Evolutionary conservation across 768 basidiomycete species (phyloP).

Genomic region (Pholiota microspora): DNA sequence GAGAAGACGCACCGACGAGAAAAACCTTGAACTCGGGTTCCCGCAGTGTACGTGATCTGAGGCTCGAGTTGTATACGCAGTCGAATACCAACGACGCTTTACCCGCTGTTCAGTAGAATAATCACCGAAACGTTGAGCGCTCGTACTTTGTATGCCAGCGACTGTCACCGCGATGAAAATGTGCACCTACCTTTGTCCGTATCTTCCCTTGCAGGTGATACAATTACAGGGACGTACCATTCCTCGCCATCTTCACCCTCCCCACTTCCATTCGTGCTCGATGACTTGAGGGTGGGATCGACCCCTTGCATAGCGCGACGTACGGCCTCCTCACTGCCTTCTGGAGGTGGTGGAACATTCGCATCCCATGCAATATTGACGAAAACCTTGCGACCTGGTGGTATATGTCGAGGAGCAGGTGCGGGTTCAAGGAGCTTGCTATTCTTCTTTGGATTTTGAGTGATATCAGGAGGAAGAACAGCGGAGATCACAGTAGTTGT

Average conservation of each 20-base stretch:
- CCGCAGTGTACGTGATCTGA: slow-evolving; percentile 57
- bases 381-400: slow-evolving; percentile 62
- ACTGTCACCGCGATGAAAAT: too few relatives aligned
- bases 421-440: slow-evolving; percentile 27
- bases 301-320: slow-evolving; percentile 53
- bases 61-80: slow-evolving; percentile 57
- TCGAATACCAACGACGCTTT: slow-evolving; percentile 72
- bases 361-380: slow-evolving; percentile 72
- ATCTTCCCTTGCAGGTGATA: slow-evolving; percentile 62
- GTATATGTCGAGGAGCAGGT: slow-evolving; percentile 30
- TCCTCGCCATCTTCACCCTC: slow-evolving; percentile 32
- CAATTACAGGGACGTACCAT: slow-evolving; percentile 70
- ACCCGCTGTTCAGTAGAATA: slow-evolving; percentile 48
- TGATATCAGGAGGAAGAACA: slow-evolving; percentile 25
- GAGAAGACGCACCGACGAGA: slow-evolving; percentile 53
- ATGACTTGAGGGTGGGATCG: slow-evolving; percentile 17
- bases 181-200: slow-evolving; percentile 62
- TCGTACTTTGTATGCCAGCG: too few relatives aligned
- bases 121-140: background rate
- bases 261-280: background rate
- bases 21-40: slow-evolving; percentile 69
- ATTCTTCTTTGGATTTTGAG: slow-evolving; percentile 4
- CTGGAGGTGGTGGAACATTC: slow-evolving; percentile 67
- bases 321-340: slow-evolving; percentile 55
- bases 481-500: slow-evolving; percentile 43